These are phyloP conservation scores for Chlorophyllum brunneum DNA, from an alignment of 768 basidiomycete genomes.

Conservation along the genomic window DNA sequence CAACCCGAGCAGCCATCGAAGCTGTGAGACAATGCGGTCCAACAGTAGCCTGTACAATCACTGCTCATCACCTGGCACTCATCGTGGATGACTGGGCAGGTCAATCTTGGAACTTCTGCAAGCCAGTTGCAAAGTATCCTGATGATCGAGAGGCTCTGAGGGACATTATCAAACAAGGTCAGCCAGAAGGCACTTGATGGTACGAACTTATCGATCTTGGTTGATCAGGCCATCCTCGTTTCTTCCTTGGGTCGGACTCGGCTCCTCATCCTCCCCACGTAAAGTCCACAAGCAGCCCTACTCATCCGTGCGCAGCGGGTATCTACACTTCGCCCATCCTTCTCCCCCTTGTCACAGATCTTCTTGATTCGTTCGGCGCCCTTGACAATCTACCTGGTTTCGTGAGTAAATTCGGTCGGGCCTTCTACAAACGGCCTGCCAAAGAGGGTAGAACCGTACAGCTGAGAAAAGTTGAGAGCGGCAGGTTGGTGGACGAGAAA, in stretches of 20 bases:
- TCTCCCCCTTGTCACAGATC: constrained; percentile 83
- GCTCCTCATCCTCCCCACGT: constrained; percentile 80
- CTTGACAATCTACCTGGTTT: constrained; percentile 80
- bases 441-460: constrained; percentile 32
- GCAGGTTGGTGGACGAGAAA: constrained; percentile 39
- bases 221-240: constrained; percentile 75
- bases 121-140: constrained; percentile 96
- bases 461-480: constrained; percentile 36
- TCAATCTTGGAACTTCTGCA: constrained; percentile 94
- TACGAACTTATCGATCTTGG: not conserved
- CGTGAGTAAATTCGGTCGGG: constrained; percentile 72
- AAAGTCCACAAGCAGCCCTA: constrained; percentile 69
- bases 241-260: constrained; percentile 96
- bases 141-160: constrained; percentile 83
- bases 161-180: constrained; percentile 73
- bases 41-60: constrained; percentile 95
- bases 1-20: constrained; percentile 87
- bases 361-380: constrained; percentile 85
- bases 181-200: constrained; percentile 2
- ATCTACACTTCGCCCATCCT: constrained; percentile 94
- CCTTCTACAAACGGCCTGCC: constrained; percentile 61
- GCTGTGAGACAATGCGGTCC: constrained; percentile 71
- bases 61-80: constrained; percentile 90
- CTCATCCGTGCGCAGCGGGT: constrained; percentile 85
- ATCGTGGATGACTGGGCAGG: constrained; percentile 98